Conservation (phyloP, 1,284 basidiomycete genomes). For the Puccinia polysora region DNA sequence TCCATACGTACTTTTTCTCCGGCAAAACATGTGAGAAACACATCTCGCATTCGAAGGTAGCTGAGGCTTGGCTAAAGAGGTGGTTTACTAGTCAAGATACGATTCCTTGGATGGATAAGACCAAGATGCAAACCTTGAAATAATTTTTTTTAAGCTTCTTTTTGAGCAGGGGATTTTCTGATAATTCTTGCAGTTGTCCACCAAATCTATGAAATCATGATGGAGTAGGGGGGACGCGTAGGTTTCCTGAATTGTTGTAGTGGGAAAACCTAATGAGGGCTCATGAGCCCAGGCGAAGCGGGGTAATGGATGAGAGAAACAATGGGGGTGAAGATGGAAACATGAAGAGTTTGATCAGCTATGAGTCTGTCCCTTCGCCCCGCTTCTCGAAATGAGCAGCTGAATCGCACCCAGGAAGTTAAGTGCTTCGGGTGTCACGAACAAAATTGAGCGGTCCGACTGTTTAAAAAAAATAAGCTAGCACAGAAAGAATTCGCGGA, state of each 20-base stretch:
- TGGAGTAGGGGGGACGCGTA: conserved; percentile 43
- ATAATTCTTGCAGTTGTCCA: conserved; percentile 23
- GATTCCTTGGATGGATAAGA: neutral
- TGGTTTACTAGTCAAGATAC: neutral
- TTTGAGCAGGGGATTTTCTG: conserved; percentile 2
- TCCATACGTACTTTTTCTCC: neutral
- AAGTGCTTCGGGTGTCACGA: conserved; percentile 26
- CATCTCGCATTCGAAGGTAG: conserved; percentile 32
- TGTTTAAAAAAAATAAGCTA: conserved; percentile 38
- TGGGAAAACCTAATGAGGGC: conserved; percentile 28
- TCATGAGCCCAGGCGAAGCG: neutral
- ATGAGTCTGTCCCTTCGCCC: neutral
- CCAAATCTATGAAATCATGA: conserved; percentile 42
- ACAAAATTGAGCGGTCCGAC: neutral
- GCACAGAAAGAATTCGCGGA: neutral
- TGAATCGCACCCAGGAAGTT: conserved; percentile 27
- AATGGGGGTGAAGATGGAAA: neutral
- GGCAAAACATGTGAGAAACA: conserved; percentile 5
- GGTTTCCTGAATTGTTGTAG: conserved; percentile 27
- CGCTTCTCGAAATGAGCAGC: neutral
- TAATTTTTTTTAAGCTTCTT: conserved; percentile 19
- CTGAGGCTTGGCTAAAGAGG: conserved; percentile 5
- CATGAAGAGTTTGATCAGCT: neutral
- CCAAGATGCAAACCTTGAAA: conserved; percentile 1
- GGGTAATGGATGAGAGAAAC: neutral